Evolutionary conservation across 2,329 filamentous ascomycete species (phyloP), one percentile per base, ranked within the genome.

Genomic region (Paecilomyces sp.): DNA sequence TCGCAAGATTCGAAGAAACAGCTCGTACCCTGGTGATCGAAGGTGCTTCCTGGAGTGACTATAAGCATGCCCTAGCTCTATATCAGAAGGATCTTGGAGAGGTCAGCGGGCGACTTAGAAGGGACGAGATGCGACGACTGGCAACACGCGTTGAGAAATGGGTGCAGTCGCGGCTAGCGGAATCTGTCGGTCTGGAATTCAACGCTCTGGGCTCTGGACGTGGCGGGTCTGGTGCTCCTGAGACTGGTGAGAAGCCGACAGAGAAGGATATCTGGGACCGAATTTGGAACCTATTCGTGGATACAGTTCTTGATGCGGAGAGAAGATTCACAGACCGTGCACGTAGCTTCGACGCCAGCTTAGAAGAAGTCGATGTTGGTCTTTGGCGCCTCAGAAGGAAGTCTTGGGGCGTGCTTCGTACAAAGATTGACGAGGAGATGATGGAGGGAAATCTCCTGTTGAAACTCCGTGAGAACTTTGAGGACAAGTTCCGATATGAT

Each of bases 401-500:
- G 81, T 94, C 91, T 62, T 99, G 94, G 94, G 88, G 88, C 50
- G 92, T 93, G 13, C 81, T 99, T 62, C 85, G 91, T 54, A 88
- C 91, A 61, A 94, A 91, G 80, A 89, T 99, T 63, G 93, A 97
- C 36, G 94, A 99, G 71, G 94, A 99, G 76, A 91, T 97, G 71
- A 96, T 96, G 87, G 94, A 97, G 77, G 93, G 93, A 68, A 99
- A 97, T 71, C 87, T 99, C 58, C 80, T 97, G 34, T 82, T 97
- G 66, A 99, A 99, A 80, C 85, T 99, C 57, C 87, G 94, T 36
- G 94, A 99, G 75, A 97, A 97, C 79, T 99, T 99, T 66, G 94
- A 99, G 77, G 94, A 99, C 79, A 97, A 96, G 77, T 99, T 99
- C 84, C 88, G 94, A 64, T 99, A 99, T 69, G 94, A 99, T 69